Percentiles rank a stretch among this genome's conserved stretches.
Conservation (phyloP, 805 yeast species). For the Komagataella mondaviorum region DNA sequence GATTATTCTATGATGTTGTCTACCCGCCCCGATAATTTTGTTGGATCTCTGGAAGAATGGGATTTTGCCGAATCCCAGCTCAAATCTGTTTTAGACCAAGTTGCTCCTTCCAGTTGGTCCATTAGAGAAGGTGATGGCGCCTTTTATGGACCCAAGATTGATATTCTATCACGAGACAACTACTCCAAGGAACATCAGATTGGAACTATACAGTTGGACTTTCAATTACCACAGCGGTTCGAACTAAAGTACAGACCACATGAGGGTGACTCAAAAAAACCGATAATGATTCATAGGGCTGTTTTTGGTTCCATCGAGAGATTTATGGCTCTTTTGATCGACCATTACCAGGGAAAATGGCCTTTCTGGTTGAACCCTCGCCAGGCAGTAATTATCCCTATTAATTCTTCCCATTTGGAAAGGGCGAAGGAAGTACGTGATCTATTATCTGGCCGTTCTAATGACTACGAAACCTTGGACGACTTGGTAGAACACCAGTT, state of each 20-base stretch:
- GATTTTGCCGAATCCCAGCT: slow-evolving; percentile 64
- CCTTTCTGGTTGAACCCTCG: slow-evolving; percentile 95
- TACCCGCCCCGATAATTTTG: slow-evolving; percentile 74
- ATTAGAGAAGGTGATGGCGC: slow-evolving; percentile 93
- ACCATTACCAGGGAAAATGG: slow-evolving; percentile 88
- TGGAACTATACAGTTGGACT: slow-evolving; percentile 91
- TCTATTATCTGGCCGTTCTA: slow-evolving; percentile 32
- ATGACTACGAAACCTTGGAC: slow-evolving; percentile 25
- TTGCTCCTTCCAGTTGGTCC: slow-evolving; percentile 44
- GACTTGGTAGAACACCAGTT: slow-evolving; percentile 48
- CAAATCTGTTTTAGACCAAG: slow-evolving; percentile 35
- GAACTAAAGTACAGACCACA: slow-evolving; percentile 51
- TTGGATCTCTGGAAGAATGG: slow-evolving; percentile 77
- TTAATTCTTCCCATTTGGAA: slow-evolving; percentile 44
- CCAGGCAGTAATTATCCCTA: slow-evolving; percentile 78
- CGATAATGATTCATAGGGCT: slow-evolving; percentile 95
- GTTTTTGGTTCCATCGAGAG: slow-evolving; percentile 91
- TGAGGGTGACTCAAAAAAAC: slow-evolving; percentile 41
- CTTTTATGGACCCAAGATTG: slow-evolving; percentile 93
- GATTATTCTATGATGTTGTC: slow-evolving; percentile 57
- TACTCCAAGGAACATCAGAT: slow-evolving; percentile 79
- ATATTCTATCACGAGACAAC: slow-evolving; percentile 69
- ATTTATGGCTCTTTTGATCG: slow-evolving; percentile 80
- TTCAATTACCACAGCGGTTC: slow-evolving; percentile 84
- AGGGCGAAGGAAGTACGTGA: slow-evolving; percentile 37